Evolutionary conservation across 2,329 filamentous ascomycete genomes (phyloP), one percentile per base, ranked within the genome.

Genomic region (Ophiocordyceps australis): DNA sequence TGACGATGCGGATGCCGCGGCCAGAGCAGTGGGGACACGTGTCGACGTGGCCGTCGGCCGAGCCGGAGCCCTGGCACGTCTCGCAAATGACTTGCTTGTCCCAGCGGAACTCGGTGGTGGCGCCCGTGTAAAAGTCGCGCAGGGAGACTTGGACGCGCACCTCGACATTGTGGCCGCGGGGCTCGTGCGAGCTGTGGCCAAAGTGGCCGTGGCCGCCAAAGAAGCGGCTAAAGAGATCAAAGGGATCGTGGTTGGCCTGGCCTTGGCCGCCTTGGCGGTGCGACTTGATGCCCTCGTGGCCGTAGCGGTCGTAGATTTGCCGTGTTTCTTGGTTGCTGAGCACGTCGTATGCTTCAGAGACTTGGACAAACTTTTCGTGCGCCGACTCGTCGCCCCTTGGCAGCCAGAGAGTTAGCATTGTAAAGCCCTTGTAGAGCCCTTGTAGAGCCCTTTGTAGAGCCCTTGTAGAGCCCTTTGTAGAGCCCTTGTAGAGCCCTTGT

Each of bases 21-120:
- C 89, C 89, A 20, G 60, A 55, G 46, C 89, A 98, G 37, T 67
- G 60, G 22, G 59, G 50, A 48, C 89, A 98, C 3, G 66, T 78
- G 27, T 93, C 78, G 15, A 91, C 79, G 27, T 77, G 54, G 11
- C 82, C 80, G 47, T 98, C 89, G 28, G 71, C 73, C 26, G 73
- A 77, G 9, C 89, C 89, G 0, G 72, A 74, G 1, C 89, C 89
- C 40, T 86, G 81, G 48, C 89, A 98, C 31, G 75, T 64, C 33
- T 91, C 82, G 52, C 89, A 98, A 32, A 98, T 85, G 39, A 82
- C 76, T 57, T 95, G 86, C 57, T 92, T 92, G 46, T 95, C 81
- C 46, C 93, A 72, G 32, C 73, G 69, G 50, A 98, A 92, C 46
- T 92, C 78, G 32, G 81, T 83, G 21, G 78, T 73, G 29, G 72